Conservation (phyloP, 768 basidiomycete genomes). For the Russula earlei region DNA sequence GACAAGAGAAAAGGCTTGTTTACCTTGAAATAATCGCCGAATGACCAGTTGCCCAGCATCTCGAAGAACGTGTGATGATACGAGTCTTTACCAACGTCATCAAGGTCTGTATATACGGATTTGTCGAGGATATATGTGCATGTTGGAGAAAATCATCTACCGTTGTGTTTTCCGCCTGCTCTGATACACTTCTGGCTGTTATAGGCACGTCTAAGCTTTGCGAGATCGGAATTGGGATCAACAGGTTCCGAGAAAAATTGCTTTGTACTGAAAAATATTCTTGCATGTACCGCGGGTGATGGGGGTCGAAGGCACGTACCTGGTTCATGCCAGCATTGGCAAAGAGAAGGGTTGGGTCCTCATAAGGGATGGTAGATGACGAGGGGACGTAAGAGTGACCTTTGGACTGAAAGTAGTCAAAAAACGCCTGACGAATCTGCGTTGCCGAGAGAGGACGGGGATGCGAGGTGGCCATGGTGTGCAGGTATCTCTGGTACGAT, state of each 20-base stretch:
- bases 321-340: conserved; percentile 99
- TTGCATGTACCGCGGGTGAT: neutral
- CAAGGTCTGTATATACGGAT: conserved; percentile 55
- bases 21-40: conserved; percentile 99
- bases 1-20: conserved; percentile 2
- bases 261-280: conserved; percentile 63
- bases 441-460: conserved; percentile 31
- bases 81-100: conserved; percentile 97
- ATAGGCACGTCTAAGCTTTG: conserved; percentile 86
- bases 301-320: conserved; percentile 31
- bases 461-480: conserved; percentile 5
- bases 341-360: conserved; percentile 95
- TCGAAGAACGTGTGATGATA: conserved; percentile 99
- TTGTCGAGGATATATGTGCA: conserved; percentile 1
- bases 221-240: conserved; percentile 87
- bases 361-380: conserved; percentile 90
- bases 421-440: conserved; percentile 81
- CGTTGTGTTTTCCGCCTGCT: conserved; percentile 98
- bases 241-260: conserved; percentile 97
- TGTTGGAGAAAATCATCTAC: conserved; percentile 31
- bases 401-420: conserved; percentile 73
- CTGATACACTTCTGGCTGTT: conserved; percentile 98
- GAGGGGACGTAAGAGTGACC: conserved; percentile 86
- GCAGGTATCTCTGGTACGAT: conserved; percentile 3
- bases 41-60: conserved; percentile 99